Conservation (phyloP, 2,329 filamentous ascomycete species). For the Sordariomycetes sp. region DNA sequence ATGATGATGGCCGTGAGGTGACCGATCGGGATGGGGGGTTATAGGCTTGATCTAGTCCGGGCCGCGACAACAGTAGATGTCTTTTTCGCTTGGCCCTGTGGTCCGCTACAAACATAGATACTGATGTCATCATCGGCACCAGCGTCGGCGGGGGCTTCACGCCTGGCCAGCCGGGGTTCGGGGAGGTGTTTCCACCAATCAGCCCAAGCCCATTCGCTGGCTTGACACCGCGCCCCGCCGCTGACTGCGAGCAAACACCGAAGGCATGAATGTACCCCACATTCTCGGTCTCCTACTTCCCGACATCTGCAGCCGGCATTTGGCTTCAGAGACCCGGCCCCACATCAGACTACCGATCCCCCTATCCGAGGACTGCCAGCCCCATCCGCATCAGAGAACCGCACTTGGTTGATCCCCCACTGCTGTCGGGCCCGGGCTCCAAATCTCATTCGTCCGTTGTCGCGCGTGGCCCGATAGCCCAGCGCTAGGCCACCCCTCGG, state of each 20-base stretch:
- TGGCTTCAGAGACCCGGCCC: slow-evolving; percentile 2
- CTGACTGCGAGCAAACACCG: too few relatives aligned
- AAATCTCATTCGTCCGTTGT: not conserved
- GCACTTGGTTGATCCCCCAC: not conserved
- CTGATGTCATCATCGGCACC: too few relatives aligned
- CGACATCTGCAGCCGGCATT: slow-evolving; percentile 9
- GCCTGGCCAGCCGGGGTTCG: not conserved
- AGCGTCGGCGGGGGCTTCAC: too few relatives aligned
- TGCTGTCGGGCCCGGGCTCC: not conserved
- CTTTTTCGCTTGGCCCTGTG: too few relatives aligned
- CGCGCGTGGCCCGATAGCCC: not conserved
- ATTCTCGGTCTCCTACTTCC: slow-evolving; percentile 5
- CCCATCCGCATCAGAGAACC: not conserved
- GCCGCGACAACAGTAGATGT: too few relatives aligned
- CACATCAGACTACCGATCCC: slow-evolving; percentile 14
- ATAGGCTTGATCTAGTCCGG: too few relatives aligned
- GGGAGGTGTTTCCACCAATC: not conserved
- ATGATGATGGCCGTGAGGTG: too few relatives aligned
- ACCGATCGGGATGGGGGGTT: too few relatives aligned
- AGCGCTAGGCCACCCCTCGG: not conserved
- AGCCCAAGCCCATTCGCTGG: not conserved
- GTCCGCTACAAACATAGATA: too few relatives aligned
- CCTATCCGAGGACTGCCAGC: slow-evolving; percentile 12
- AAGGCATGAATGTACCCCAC: too few relatives aligned
- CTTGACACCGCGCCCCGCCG: not conserved